Evolutionary conservation across 139 green algal genomes (phyloP).

Genomic region (Chlamydomonas asymmetrica): DNA sequence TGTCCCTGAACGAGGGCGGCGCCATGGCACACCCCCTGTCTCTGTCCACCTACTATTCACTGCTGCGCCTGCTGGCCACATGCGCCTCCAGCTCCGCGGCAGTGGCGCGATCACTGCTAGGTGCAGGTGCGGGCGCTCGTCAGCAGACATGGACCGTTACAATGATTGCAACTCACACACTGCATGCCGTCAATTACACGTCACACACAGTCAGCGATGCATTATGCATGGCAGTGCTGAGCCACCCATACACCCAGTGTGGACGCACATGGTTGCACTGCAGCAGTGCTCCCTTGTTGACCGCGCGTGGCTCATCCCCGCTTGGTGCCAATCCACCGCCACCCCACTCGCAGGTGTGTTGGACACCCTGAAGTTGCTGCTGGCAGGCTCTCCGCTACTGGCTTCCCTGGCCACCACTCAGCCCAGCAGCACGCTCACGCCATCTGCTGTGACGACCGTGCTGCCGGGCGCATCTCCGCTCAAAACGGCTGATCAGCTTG

Average conservation of each 20-base stretch:
- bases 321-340: too few species aligned
- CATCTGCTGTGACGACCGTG: too few species aligned
- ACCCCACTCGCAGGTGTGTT: constrained; percentile 47
- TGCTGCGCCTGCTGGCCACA: constrained; percentile 80
- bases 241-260: too few species aligned
- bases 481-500: too few species aligned
- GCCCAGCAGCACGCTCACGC: constrained; percentile 77
- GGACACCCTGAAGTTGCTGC: constrained; percentile 48
- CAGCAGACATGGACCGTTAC: not conserved
- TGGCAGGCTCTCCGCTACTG: constrained; percentile 49
- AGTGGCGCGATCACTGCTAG: constrained; percentile 73
- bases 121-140: constrained; percentile 2
- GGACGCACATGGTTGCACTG: too few species aligned
- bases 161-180: too few species aligned
- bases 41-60: constrained; percentile 78
- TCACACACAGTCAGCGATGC: too few species aligned
- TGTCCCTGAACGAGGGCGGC: constrained; percentile 48
- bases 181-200: too few species aligned
- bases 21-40: constrained; percentile 69
- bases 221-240: too few species aligned
- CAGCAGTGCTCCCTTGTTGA: too few species aligned
- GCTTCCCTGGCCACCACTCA: constrained; percentile 24
- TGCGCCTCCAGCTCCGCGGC: constrained; percentile 53
- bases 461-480: too few species aligned
- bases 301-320: too few species aligned